Evolutionary conservation across 305 asterid species (phyloP), one percentile per base, ranked within the genome.

Genomic region (Solanum hybrid): DNA sequence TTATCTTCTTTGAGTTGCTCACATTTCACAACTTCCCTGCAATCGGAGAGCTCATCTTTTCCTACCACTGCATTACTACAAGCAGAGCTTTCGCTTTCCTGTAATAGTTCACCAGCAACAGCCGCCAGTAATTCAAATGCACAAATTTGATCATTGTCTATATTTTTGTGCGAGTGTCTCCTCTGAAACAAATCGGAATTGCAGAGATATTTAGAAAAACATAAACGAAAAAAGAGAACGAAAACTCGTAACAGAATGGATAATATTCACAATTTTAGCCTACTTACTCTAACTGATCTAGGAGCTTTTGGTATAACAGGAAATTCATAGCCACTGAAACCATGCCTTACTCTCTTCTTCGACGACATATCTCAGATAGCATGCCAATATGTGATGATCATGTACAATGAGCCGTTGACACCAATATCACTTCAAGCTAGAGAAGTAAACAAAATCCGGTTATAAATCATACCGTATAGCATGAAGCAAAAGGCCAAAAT

Each of bases 271-370:
- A 19, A 71, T 31, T 76, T 51, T 77, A 87, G 51, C 40, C 27
- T 86, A 88, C 90, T 92, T 92, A 96, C 98, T 94, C 98, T 90
- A 17, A 92, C 80, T 42, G 98, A 96, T 94, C 98, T 91, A 56
- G 97, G 98, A 93, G 95, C 98, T 90, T 92, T 94, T 77, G 98
- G 98, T 80, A 95, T 88, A 90, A 90, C 71, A 32, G 96, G 95
- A 79, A 91, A 79, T 87, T 89, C 93, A 88, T 77, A 90, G 90
- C 93, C 95, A 90, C 89, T 86, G 89, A 92, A 88, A 78, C 93
- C 94, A 89, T 73, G 91, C 88, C 92, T 93, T 92, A 90, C 88
- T 90, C 92, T 94, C 92, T 93, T 94, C 92, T 91, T 94, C 78
- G 94, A 91, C 91, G 91, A 96, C 96, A 95, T 95, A 91, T 75